phyloP scores from a whole-genome alignment of 257 asterid species.

The Cynanchum wilfordii region DNA sequence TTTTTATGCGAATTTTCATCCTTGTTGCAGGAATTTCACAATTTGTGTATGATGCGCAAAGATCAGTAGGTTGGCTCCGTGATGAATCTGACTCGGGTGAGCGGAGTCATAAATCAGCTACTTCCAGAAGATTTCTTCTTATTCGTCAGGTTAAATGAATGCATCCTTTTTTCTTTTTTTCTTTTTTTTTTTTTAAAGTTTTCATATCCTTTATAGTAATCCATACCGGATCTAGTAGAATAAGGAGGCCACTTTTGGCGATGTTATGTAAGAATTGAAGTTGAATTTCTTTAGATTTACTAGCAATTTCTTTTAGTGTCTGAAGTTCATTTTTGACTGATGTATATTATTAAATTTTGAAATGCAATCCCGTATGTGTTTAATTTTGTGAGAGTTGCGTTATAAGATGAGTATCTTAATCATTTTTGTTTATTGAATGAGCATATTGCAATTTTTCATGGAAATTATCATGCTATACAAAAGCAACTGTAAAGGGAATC shows the following conservation, averaged over 20 bases:
- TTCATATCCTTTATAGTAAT: not conserved
- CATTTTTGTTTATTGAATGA: not conserved
- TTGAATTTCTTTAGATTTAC: not conserved
- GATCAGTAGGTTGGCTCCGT: constrained; percentile 68
- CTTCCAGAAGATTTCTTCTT: constrained; percentile 47
- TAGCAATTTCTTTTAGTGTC: not conserved
- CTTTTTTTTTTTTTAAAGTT: not conserved
- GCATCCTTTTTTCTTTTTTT: not conserved
- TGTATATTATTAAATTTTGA: not conserved
- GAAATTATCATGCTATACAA: not conserved
- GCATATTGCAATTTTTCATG: not conserved
- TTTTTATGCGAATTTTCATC: not conserved
- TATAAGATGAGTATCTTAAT: not conserved
- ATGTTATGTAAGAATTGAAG: not conserved
- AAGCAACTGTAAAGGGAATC: too few species aligned
- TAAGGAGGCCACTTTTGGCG: not conserved
- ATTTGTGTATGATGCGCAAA: constrained; percentile 69
- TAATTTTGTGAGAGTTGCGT: not conserved
- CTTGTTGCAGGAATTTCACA: constrained; percentile 61
- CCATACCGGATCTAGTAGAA: constrained; percentile 1
- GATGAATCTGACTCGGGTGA: constrained; percentile 56
- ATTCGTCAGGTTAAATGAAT: constrained; percentile 41
- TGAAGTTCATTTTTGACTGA: not conserved
- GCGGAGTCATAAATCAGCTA: constrained; percentile 24
- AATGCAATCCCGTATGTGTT: not conserved